These are phyloP conservation scores for Xanthoceras sorbifolium DNA, from an alignment of 345 rosid genomes.

Conservation along the genomic window DNA sequence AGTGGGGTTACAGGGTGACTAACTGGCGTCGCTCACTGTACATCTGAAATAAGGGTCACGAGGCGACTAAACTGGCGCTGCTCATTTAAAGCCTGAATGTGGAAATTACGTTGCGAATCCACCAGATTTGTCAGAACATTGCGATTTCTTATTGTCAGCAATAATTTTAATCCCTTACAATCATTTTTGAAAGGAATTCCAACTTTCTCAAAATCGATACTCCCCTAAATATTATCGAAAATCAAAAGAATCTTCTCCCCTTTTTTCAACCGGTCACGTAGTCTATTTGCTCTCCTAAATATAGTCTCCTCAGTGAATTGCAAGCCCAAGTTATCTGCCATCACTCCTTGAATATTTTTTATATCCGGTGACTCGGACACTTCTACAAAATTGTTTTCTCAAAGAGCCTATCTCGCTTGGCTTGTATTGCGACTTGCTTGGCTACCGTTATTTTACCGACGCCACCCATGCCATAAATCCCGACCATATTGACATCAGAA, in stretches of 20 bases:
- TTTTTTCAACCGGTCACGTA: constrained; percentile 11
- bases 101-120: not conserved
- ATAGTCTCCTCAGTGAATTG: not conserved
- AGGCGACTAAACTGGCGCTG: too few relatives aligned
- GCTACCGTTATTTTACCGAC: constrained; percentile 27
- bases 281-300: not conserved
- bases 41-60: too few relatives aligned
- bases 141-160: not conserved
- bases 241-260: constrained; percentile 25
- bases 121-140: not conserved
- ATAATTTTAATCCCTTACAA: constrained; percentile 23
- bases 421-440: constrained; percentile 2
- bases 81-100: not conserved
- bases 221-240: constrained; percentile 33
- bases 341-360: not conserved
- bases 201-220: constrained; percentile 17
- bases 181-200: constrained; percentile 31
- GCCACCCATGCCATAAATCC: constrained; percentile 22
- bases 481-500: constrained; percentile 15
- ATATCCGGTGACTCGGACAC: not conserved
- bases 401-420: not conserved
- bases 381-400: constrained; percentile 6
- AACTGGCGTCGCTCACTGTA: too few relatives aligned
- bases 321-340: not conserved
- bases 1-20: too few relatives aligned